Conservation (phyloP, 306 rosid genomes). For the Prunus persica region Prunus_persica_NCBIv2 NC_034015.1:18096501-18097000, state of each 20-base stretch:
- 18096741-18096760: constrained; percentile 93
- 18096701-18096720: constrained; percentile 8
- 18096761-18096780: constrained; percentile 93
- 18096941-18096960: neutral
- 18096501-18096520: neutral
- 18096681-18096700: neutral
- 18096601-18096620: neutral
- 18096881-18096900: neutral
- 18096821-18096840: constrained; percentile 63
- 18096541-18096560: neutral
- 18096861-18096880: neutral
- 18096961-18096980: neutral
- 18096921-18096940: neutral
- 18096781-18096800: constrained; percentile 98
- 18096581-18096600: constrained; percentile 5
- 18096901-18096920: neutral
- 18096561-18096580: constrained; percentile 9
- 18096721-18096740: constrained; percentile 48
- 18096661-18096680: neutral
- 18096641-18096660: neutral
- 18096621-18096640: neutral
- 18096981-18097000: neutral
- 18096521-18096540: neutral
- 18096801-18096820: constrained; percentile 93
- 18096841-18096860: constrained; percentile 7